Evolutionary conservation across 495 filamentous ascomycete genomes (phyloP).

Genomic region (Oidiodendron maius): DNA sequence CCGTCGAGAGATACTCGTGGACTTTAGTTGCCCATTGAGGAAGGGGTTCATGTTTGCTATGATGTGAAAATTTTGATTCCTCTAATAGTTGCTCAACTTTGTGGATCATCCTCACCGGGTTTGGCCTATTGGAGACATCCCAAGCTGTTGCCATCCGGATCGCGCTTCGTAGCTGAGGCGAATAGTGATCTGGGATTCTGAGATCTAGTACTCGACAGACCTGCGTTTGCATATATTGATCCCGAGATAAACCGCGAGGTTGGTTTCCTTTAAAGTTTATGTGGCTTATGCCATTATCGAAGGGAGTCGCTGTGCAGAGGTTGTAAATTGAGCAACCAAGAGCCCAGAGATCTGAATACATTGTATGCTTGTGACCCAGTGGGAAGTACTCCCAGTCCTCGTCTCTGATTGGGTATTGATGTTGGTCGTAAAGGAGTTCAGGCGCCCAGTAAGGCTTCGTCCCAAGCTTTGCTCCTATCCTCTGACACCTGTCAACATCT

Average conservation of each 20-base stretch:
- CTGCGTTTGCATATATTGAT: not conserved
- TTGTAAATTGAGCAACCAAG: slow-evolving; percentile 13
- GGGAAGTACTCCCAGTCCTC: slow-evolving; percentile 10
- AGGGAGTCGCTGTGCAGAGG: slow-evolving; percentile 3
- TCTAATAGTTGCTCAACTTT: not conserved
- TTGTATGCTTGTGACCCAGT: slow-evolving; percentile 7
- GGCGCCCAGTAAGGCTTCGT: slow-evolving; percentile 15
- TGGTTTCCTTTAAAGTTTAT: not conserved
- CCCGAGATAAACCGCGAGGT: not conserved
- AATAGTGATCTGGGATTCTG: not conserved
- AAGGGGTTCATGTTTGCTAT: not conserved
- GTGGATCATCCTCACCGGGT: not conserved
- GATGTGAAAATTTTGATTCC: not conserved
- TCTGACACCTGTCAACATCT: slow-evolving; percentile 2
- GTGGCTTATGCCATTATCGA: not conserved
- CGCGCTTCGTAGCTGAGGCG: not conserved
- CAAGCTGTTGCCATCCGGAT: slow-evolving; percentile 1
- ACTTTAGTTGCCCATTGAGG: slow-evolving; percentile 10
- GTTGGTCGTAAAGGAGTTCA: slow-evolving; percentile 14
- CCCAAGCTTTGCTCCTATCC: not conserved
- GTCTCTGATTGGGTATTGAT: slow-evolving; percentile 2
- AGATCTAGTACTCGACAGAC: not conserved
- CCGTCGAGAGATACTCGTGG: slow-evolving; percentile 6
- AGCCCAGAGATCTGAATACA: slow-evolving; percentile 21
- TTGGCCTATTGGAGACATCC: not conserved